Base-by-base conservation (phyloP, 441 rosid genomes). In the Francoa sonchifolia region DNA sequence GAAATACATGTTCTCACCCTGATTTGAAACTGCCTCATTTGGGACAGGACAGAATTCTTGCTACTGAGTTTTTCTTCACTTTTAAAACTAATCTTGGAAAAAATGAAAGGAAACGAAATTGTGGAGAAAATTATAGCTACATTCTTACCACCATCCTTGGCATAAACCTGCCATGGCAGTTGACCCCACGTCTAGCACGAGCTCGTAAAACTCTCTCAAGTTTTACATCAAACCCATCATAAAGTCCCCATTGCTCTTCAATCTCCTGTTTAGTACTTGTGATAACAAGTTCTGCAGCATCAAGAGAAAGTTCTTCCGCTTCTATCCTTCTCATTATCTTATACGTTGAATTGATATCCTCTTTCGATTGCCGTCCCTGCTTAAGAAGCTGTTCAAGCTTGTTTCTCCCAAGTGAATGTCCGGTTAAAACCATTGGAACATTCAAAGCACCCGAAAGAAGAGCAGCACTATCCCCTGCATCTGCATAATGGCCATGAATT, bases 161-260 rank as follows among this genome's bases (percentile, higher is more conserved):
- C 96, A 89, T 85, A 62, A 32, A 77, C 44, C 94, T 71, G 31
- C 98, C 98, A 42, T 89, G 98, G 60, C 98, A 89, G 64, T 78
- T 69, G 53, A 89, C 96, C 49, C 89, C 72, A 9, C 93, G 94
- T 52, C 96, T 82, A 55, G 82, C 68, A 28, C 98, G 92, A 52
- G 98, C 96, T 22, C 96, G 92, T 45, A 89, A 58, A 40, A 85
- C 92, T 60, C 71, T 89, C 62, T 85, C 96, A 9, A 89, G 94
- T 68, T 89, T 89, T 44, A 89, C 96, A 66, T 89, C 98, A 30
- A 89, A 89, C 29, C 96, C 98, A 55, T 85, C 94, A 57, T 89
- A 89, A 44, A 89, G 94, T 30, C 98, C 98, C 98, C 98, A 89
- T 33, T 89, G 98, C 47, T 89, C 94, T 40, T 89, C 96, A 48